A percentile compares a stretch with the other conserved stretches of the same genome.
Evolutionary conservation across 306 rosid genomes (phyloP).

Genomic region (Pterocarpus santalinus): DNA sequence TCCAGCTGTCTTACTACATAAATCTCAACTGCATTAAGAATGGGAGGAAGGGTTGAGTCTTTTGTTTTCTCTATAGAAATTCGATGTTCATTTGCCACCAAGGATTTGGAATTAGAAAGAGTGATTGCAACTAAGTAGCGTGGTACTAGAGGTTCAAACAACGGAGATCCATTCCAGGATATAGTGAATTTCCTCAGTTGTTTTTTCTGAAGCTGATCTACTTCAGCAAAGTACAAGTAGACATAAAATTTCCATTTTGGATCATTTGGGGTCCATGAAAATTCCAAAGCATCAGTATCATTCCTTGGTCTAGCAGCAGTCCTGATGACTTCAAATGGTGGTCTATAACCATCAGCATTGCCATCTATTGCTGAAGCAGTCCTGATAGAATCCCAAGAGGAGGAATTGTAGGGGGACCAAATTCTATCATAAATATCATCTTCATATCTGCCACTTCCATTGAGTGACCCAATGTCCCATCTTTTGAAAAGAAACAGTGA

Average conservation of each 20-base stretch:
- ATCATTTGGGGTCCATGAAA: constrained; percentile 60
- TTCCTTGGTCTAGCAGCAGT: constrained; percentile 61
- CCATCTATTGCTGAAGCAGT: constrained; percentile 51
- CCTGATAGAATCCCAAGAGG: constrained; percentile 56
- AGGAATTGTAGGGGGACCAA: constrained; percentile 55
- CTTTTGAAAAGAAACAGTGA: constrained; percentile 64
- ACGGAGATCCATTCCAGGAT: constrained; percentile 70
- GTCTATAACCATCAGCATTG: constrained; percentile 58
- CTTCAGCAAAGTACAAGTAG: constrained; percentile 66
- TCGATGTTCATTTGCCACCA: constrained; percentile 69
- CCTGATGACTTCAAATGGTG: constrained; percentile 63
- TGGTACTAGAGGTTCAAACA: constrained; percentile 56
- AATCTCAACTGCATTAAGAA: constrained; percentile 74
- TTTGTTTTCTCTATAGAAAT: constrained; percentile 59
- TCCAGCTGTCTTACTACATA: constrained; percentile 50
- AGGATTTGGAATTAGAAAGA: constrained; percentile 49
- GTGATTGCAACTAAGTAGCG: constrained; percentile 48
- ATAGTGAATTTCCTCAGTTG: constrained; percentile 64
- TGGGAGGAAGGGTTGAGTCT: constrained; percentile 69
- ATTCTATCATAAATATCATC: constrained; percentile 71
- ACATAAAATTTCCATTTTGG: constrained; percentile 56
- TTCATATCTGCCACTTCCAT: constrained; percentile 63
- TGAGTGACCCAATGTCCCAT: constrained; percentile 56
- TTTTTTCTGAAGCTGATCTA: constrained; percentile 55
- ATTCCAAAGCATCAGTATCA: constrained; percentile 52